Conservation (phyloP, 495 filamentous ascomycete species). For the Letharia lupina region DNA sequence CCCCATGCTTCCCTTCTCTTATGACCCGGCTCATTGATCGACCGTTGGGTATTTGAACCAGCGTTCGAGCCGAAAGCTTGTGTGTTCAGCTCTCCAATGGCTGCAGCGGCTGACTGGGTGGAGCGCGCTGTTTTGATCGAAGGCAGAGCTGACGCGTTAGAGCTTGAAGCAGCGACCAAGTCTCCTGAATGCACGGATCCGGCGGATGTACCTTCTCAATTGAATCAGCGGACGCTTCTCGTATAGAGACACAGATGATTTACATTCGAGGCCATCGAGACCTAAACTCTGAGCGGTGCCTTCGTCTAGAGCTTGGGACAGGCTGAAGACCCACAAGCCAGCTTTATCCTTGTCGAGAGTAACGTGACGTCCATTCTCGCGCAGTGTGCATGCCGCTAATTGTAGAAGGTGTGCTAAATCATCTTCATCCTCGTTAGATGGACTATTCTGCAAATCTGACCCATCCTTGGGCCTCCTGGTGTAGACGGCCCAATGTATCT, state of each 20-base stretch:
- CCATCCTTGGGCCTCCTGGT: background rate
- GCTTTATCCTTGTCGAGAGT: conserved; percentile 11
- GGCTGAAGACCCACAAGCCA: conserved; percentile 20
- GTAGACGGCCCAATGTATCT: conserved; percentile 18
- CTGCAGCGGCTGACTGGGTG: background rate
- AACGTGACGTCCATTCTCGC: conserved; percentile 8
- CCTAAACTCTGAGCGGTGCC: background rate
- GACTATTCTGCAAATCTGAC: background rate
- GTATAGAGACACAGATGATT: background rate
- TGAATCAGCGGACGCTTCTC: background rate
- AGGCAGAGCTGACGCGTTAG: background rate
- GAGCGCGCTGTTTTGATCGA: background rate
- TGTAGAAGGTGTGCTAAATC: background rate
- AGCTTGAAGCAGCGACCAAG: background rate
- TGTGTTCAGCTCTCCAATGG: background rate
- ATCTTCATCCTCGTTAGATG: background rate
- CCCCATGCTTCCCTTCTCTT: background rate
- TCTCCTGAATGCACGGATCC: background rate
- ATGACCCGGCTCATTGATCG: background rate
- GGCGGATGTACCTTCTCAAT: background rate
- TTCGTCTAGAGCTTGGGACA: conserved; percentile 9
- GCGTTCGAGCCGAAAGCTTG: background rate
- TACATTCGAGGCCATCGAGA: background rate
- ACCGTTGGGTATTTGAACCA: background rate
- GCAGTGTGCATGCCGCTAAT: conserved; percentile 2